Conservation (phyloP, 2,329 filamentous ascomycete genomes). For the Alternaria sp. region DNA sequence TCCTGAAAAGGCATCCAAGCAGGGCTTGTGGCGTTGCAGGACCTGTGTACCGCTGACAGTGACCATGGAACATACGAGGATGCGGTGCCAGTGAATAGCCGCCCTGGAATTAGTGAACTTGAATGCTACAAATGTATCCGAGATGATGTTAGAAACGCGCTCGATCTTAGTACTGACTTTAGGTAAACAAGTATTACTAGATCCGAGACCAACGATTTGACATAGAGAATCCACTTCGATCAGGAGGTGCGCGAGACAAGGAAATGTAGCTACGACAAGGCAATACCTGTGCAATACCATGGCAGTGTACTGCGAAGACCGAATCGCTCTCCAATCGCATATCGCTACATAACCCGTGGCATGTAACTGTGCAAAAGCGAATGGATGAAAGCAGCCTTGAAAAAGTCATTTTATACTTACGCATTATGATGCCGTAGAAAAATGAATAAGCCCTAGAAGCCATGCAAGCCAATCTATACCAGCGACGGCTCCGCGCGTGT, state of each 20-base stretch:
- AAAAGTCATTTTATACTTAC: not conserved
- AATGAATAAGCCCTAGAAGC: not conserved
- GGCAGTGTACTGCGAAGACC: not conserved
- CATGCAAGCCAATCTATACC: not conserved
- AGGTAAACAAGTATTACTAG: not conserved
- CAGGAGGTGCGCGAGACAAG: not conserved
- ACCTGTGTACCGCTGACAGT: not conserved
- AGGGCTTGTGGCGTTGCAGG: not conserved
- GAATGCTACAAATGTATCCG: not conserved
- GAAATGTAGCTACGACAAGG: accelerated
- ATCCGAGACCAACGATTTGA: not conserved
- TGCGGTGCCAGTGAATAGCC: too few species aligned
- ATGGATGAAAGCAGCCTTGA: not conserved
- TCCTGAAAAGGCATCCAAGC: not conserved
- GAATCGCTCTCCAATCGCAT: not conserved
- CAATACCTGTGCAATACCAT: not conserved
- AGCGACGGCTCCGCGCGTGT: not conserved
- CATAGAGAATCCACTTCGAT: too few species aligned
- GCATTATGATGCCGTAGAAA: not conserved
- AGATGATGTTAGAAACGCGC: not conserved
- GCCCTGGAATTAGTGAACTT: not conserved
- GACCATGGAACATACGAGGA: not conserved
- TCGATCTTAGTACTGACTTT: not conserved
- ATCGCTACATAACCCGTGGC: not conserved
- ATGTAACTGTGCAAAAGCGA: too few species aligned